Base-by-base conservation (phyloP, 2,329 filamentous ascomycete genomes). In the Alternaria infectoria region DNA sequence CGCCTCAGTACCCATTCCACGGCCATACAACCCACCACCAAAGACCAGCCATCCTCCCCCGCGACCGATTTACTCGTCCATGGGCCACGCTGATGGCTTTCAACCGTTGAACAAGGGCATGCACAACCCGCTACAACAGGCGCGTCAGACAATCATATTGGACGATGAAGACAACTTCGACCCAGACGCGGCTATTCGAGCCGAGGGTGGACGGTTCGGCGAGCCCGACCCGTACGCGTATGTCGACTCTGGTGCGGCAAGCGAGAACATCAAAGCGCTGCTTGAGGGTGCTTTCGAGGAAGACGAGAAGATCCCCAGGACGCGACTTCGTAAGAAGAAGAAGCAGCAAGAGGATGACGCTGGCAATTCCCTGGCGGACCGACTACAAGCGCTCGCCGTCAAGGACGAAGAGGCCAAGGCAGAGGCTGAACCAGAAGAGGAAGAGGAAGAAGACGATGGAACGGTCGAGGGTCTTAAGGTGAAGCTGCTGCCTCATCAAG, bases 401-500 rank as follows among this genome's bases (percentile, higher is more conserved):
- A 78, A 80, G 40, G 81, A 84, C 3, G 82, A 85, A 5, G 83
- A 87, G 7, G 82, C 86, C 6, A 82, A 86, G 58, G 84, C 87
- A 46, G 73, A 75, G 11, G 26, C 52, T 32, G 63, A 68, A 30
- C 47, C 56, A 15, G 78, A 80, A 3, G 81, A 83, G 4, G 82
- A 82, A 1, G 75, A 78, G 3, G 83, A 85, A 6, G 83, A 83
- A 3, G 83, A 84, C 55, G 89, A 90, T 75, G 90, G 86, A 54
- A 87, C 83, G 65, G 84, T 97, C 0, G 90, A 93, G 57, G 96
- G 95, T 1, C 86, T 99, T 64, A 91, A 90, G 59, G 93, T 98
- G 64, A 94, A 91, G 74, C 86, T 99, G 3, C 86, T 99, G 0
- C 95, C 94, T 5, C 96, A 99, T 81, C 96, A 99, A 80, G 89